Base-by-base conservation (phyloP, 345 rosid species). In the Physaria fendleri region DNA sequence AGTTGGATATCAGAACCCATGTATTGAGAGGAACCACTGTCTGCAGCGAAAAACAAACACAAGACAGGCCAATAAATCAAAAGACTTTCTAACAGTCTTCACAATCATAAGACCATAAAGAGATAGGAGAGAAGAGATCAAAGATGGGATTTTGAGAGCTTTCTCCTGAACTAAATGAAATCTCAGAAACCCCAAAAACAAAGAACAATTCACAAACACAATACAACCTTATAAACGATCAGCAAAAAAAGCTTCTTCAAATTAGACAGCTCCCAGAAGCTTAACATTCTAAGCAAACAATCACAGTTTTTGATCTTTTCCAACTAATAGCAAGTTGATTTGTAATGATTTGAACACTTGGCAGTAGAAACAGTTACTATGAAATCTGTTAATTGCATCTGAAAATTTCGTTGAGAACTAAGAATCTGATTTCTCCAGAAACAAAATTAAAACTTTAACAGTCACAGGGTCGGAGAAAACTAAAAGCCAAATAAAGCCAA, bases 1-100 rank as follows among this genome's bases (percentile, higher is more conserved):
- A 91, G 72, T 79, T 80, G 64, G 98, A 87, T 65, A 91, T 91
- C 11, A 91, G 82, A 67, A 91, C 94, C 96, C 94, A 85, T 17
- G 87, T 88, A 46, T 88, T 84, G 66, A 85, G 74, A 3, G 98
- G 96, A 65, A 91, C 98, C 79, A 82, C 96, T 78, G 76, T 82
- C 96, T 85, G 41, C 48, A 64, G 24, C n/a, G 46, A 29, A 38
- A 47, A 18, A n/a, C n/a, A n/a, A 13, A 47, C 40, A 41, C 23
- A 53, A 34, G 2, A 43, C 45, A 54, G 2, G 33, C 45, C 11
- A 30, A 29, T 41, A 10, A 29, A 32, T 10, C 18, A 38, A 7
- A 18, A 2, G 8, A 49, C 24, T 35, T 37, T 1, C 41, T 16
- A 3, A 58, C 7, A 24, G 3, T 29, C 11, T 30, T 30, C 4